phyloP scores from a whole-genome alignment of 148 eudicot species.

The Euryodendron excelsum region DNA sequence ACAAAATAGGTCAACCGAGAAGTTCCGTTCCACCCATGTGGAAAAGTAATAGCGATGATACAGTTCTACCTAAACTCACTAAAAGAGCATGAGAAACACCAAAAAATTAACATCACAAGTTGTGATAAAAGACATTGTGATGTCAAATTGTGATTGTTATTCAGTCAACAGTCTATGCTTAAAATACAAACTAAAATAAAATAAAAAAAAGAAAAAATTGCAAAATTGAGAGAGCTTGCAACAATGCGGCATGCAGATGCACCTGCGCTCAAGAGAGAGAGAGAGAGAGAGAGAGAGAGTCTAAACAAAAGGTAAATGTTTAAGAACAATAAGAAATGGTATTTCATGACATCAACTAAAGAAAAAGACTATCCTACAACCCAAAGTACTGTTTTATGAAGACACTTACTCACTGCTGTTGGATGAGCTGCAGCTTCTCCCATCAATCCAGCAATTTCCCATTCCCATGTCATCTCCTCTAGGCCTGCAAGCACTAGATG shows the following conservation, averaged over 20 bases:
- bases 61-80: neutral
- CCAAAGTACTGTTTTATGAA: neutral
- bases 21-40: neutral
- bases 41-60: neutral
- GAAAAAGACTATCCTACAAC: neutral
- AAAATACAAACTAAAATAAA: neutral
- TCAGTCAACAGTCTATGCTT: neutral
- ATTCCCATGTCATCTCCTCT: slow-evolving; percentile 57
- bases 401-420: slow-evolving; percentile 70
- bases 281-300: slow-evolving; percentile 1
- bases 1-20: neutral
- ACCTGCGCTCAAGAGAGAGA: too few relatives aligned
- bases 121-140: neutral
- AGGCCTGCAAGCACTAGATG: slow-evolving; percentile 71
- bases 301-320: neutral
- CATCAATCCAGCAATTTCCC: slow-evolving; percentile 85
- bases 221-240: neutral
- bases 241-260: neutral
- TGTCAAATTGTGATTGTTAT: neutral
- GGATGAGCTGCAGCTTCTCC: slow-evolving; percentile 77
- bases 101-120: neutral
- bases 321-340: neutral
- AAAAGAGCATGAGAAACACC: neutral
- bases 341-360: neutral
- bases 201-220: neutral